A percentile compares a stretch with the other conserved stretches of the same genome.
Conservation (phyloP, 768 basidiomycete genomes). For the Lactarius sanguifluus region DNA sequence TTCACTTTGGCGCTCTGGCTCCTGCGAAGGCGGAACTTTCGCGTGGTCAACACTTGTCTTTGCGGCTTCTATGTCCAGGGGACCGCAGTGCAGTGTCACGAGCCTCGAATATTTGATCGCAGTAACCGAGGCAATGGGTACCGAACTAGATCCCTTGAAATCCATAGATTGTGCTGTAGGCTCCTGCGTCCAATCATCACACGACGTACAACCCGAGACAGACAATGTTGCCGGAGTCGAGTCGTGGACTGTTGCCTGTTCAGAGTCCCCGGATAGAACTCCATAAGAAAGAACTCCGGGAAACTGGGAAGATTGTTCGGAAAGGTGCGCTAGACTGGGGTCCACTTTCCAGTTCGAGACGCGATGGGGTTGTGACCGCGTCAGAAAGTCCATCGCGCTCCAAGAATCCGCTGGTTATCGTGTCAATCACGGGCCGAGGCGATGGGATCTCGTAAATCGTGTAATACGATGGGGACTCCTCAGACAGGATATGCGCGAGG, state of each 20-base stretch:
- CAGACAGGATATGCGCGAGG: neutral
- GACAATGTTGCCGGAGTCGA: neutral
- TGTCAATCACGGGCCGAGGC: conserved; percentile 1
- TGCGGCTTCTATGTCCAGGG: neutral
- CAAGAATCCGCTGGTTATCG: neutral
- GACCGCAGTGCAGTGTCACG: neutral
- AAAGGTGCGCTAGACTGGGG: neutral
- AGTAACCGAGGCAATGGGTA: neutral
- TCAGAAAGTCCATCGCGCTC: neutral
- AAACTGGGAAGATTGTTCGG: neutral
- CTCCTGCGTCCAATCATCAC: neutral
- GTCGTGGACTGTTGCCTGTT: neutral
- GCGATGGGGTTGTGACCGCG: neutral
- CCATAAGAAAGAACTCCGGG: neutral
- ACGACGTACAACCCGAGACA: neutral
- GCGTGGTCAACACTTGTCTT: neutral
- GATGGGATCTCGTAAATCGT: neutral
- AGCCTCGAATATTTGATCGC: neutral
- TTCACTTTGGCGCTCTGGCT: neutral
- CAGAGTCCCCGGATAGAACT: neutral
- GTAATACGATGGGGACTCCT: neutral
- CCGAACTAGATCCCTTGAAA: neutral
- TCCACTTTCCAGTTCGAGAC: neutral
- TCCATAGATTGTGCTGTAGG: neutral
- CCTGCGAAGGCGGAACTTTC: neutral